Base-by-base conservation (phyloP, 352 stramenopile species). In the Phytophthora multivora region DNA sequence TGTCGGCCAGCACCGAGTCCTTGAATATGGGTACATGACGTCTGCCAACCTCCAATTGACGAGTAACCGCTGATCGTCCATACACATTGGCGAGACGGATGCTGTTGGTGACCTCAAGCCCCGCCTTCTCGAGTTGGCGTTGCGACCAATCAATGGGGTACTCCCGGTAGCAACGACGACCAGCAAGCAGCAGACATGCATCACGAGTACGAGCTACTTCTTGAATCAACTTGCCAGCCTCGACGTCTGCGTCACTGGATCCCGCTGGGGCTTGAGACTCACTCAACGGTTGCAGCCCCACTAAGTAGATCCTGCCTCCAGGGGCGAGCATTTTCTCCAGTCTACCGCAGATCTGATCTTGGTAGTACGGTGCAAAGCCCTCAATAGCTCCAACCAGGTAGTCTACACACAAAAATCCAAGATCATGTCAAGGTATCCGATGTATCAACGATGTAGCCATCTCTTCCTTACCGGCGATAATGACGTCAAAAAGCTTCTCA, bases 371-470 rank as follows among this genome's bases (percentile, higher is more conserved):
- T 30, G 79, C 84, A 69, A 97, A 97, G 16, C 91, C 93, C 61
- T 97, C 93, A 51, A 98, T 93, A 10, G 93, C 90, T 43, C 93
- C 93, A 21, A 98, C 79, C 4, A 98, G 73, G 68, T 98, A 98
- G 68, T 98, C 93, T 83, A 36, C 11, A 48, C 1, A 33, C 12
- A 23, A 46, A 36, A 31, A 51, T 4, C 35, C 31, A 30, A 40
- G 30, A 23, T 23, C 31, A 42, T 15, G 16, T 50, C 39, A 30
- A 48, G 12, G 36, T 38, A 47, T 39, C 23, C 23, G 28, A 39
- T 47, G 36, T 39, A 41, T 15, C 19, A 53, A 36, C 39, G 12
- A 19, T 42, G 13, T 63, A 41, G 33, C 28, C 28, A 51, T 52
- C 13, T 39, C 25, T 1, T 19, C 5, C 49, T 33, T 58, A 87